A percentile compares a stretch with the other conserved stretches of the same genome.
Evolutionary conservation across 345 rosid species (phyloP).

Genomic region (Syzygium oleosum): DNA sequence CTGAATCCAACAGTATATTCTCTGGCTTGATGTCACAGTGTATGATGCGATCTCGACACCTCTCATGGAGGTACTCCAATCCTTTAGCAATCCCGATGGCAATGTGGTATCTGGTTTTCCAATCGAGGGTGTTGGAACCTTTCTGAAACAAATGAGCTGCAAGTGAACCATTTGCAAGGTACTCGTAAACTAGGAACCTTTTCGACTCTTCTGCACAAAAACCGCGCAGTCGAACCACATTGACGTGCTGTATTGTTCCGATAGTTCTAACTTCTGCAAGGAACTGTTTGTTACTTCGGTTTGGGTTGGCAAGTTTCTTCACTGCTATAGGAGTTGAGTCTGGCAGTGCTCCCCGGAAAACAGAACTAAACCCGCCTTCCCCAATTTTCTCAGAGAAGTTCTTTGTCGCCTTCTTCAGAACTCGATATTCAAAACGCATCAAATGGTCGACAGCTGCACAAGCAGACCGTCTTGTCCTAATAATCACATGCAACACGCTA

Average conservation of each 20-base stretch:
- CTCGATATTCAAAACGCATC: conserved; percentile 1
- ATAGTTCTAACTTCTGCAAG: conserved; percentile 16
- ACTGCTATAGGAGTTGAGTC: conserved; percentile 13
- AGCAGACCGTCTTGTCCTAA: background rate
- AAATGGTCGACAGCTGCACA: background rate
- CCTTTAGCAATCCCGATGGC: conserved; percentile 11
- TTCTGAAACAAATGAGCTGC: conserved; percentile 1
- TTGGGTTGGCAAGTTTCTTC: conserved; percentile 8
- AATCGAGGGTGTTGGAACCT: background rate
- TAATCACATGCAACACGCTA: background rate
- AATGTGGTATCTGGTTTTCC: conserved; percentile 12
- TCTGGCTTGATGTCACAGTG: conserved; percentile 8
- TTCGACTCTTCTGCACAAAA: conserved; percentile 8
- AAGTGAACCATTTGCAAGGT: conserved; percentile 10
- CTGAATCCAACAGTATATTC: conserved; percentile 4
- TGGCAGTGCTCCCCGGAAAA: conserved; percentile 8
- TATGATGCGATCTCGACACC: conserved; percentile 6
- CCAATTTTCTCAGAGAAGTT: conserved; percentile 16
- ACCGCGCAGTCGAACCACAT: conserved; percentile 9
- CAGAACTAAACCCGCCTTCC: conserved; percentile 23
- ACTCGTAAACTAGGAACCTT: conserved; percentile 14
- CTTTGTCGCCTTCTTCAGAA: conserved; percentile 4
- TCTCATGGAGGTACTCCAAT: conserved; percentile 15
- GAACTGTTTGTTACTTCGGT: conserved; percentile 10
- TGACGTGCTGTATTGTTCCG: conserved; percentile 16